Conservation (phyloP, 2,329 filamentous ascomycete genomes). For the Nectriaceae sp. region DNA sequence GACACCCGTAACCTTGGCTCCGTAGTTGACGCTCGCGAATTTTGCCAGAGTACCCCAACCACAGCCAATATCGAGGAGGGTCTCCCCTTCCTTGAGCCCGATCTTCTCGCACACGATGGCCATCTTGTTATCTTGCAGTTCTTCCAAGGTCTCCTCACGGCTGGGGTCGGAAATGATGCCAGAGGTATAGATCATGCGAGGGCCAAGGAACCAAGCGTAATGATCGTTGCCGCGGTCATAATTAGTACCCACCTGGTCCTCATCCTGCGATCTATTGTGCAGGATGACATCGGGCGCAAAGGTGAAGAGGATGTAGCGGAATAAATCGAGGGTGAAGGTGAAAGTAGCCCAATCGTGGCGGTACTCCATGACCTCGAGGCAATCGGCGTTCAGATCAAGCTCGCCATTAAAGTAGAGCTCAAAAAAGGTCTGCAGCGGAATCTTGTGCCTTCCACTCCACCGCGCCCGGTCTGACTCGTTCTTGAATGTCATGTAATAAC, state of each 20-base stretch:
- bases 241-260: conserved; percentile 93
- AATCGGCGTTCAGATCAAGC: conserved; percentile 90
- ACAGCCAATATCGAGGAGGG: conserved; percentile 87
- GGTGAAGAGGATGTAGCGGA: conserved; percentile 79
- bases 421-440: conserved; percentile 86
- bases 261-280: conserved; percentile 87
- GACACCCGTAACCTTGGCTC: conserved; percentile 78
- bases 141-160: conserved; percentile 85
- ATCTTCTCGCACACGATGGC: conserved; percentile 94
- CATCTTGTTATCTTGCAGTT: conserved; percentile 96
- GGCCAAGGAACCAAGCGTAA: conserved; percentile 94
- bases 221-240: conserved; percentile 97
- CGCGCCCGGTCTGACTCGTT: conserved; percentile 53
- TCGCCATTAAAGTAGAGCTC: conserved; percentile 93
- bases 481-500: conserved; percentile 84
- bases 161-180: conserved; percentile 85
- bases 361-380: conserved; percentile 83
- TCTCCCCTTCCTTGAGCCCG: conserved; percentile 74
- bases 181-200: conserved; percentile 96
- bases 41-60: conserved; percentile 93
- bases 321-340: conserved; percentile 78
- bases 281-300: conserved; percentile 86
- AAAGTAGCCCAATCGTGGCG: conserved; percentile 95
- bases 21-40: conserved; percentile 87
- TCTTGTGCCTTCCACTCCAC: conserved; percentile 74